Conservation (phyloP, 116 monocot species). For the Papilionanthe hybrid region DNA sequence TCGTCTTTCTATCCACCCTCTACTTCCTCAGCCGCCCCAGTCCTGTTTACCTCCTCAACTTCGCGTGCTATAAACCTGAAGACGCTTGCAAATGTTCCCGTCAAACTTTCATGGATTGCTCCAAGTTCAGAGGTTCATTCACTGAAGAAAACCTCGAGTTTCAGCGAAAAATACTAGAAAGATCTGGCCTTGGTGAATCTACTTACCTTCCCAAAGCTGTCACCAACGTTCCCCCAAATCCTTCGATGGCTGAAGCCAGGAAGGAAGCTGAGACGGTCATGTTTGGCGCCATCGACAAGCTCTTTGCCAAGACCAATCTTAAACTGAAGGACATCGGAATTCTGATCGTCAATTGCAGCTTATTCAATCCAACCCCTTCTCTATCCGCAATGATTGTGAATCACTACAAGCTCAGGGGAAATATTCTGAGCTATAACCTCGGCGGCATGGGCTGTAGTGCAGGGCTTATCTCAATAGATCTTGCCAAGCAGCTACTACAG, state of each 20-base stretch:
- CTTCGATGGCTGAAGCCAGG: conserved; percentile 24
- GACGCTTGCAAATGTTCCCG: conserved; percentile 18
- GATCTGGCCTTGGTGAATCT: conserved; percentile 37
- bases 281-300: conserved; percentile 37
- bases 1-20: conserved; percentile 23
- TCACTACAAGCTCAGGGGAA: conserved; percentile 34
- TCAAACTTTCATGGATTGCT: conserved; percentile 19
- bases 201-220: conserved; percentile 32
- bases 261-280: conserved; percentile 37
- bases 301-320: conserved; percentile 32
- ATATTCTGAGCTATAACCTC: conserved; percentile 33
- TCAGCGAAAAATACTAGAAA: conserved; percentile 28
- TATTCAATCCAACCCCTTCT: conserved; percentile 46
- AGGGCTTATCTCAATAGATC: conserved; percentile 38
- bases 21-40: conserved; percentile 35
- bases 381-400: conserved; percentile 44
- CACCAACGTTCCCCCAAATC: conserved; percentile 23
- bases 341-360: conserved; percentile 43
- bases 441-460: conserved; percentile 60
- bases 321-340: conserved; percentile 34
- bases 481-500: conserved; percentile 44
- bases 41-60: conserved; percentile 41
- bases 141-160: conserved; percentile 33
- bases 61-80: conserved; percentile 38
- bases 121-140: conserved; percentile 14